Base-by-base conservation (phyloP, 768 basidiomycete genomes). In the Leccinum subgranulosum region DNA sequence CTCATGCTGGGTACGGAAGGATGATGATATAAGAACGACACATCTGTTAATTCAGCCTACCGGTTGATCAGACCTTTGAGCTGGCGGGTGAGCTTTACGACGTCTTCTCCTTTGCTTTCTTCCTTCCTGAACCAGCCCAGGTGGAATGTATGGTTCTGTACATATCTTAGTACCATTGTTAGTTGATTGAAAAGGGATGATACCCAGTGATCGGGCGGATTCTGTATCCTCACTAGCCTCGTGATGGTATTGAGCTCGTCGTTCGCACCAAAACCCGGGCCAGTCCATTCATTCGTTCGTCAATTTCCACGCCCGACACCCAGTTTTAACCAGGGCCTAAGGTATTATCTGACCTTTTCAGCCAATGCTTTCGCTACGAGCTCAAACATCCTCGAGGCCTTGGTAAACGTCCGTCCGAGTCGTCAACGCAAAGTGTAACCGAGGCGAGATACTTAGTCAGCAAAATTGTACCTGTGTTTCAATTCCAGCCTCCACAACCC, bases 11-110 rank as follows among this genome's bases (percentile, higher is more conserved):
- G 45, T n/a, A 29, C 6, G 21, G 21, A 34, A 57, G 29, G 31
- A 31, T 61, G 31, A 31, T 61, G 34, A 33, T 27, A 10, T 33
- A 2, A 54, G 28, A 21, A 62, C 14, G 29, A 57, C 50, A 36
- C 31, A 19, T 47, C 45, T 36, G 8, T 34, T 33, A 12, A 41
- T 34, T 33, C 12, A 23, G 46, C 77, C 47, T 64, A 91, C 92
- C 90, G 82, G 73, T 98, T 97, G 49, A 97, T 79, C 17, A 94
- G 73, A 68, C 94, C 95, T 74, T 97, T 94, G 28, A 92, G 73
- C 63, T 88, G 90, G 49, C 87, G 80, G 3, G 77, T 82, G 34
- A 97, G 77, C 71, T 88, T 90, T 12, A 77, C 60, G 50, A 72
- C 66, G 28, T 73, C 77, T 58, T 80, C 78, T 55, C 64, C 67